Percentiles rank a stretch among this genome's conserved stretches.
These are phyloP conservation scores for Nicotiana rustica DNA, from an alignment of 305 asterid species.

Conservation along the genomic window DNA sequence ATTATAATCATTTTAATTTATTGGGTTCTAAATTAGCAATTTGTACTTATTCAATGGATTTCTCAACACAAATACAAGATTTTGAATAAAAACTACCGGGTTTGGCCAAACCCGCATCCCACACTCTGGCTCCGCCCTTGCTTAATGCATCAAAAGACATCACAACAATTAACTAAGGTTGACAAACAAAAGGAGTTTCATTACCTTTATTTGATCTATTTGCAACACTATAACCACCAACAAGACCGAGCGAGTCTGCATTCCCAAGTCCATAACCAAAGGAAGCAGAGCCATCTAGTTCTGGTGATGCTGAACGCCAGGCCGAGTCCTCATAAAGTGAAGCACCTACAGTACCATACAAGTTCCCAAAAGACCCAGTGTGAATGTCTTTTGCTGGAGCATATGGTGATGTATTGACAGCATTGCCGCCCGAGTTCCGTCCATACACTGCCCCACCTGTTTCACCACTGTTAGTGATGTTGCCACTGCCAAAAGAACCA, in stretches of 20 bases:
- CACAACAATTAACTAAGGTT: not conserved
- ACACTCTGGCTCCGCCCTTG: not conserved
- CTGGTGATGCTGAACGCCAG: conserved; percentile 58
- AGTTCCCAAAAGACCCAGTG: conserved; percentile 30
- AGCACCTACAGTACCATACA: conserved; percentile 44
- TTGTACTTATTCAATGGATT: no score
- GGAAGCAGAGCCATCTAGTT: conserved; percentile 50
- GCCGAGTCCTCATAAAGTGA: conserved; percentile 51
- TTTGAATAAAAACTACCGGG: no score
- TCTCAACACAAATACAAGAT: no score
- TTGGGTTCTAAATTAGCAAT: no score
- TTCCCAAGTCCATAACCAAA: conserved; percentile 51
- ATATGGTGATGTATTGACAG: conserved; percentile 37
- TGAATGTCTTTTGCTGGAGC: conserved; percentile 32
- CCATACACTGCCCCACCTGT: conserved; percentile 36
- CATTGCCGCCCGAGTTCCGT: conserved; percentile 31
- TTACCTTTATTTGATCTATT: conserved; percentile 65
- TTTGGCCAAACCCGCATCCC: no score
- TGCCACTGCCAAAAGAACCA: conserved; percentile 35
- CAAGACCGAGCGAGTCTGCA: conserved; percentile 53
- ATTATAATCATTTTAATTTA: no score
- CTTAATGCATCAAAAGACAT: not conserved
- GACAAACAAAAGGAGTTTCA: not conserved
- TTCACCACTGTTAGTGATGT: conserved; percentile 31
- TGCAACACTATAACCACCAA: conserved; percentile 56